These are phyloP conservation scores for Boletus rubropictus DNA, from an alignment of 768 basidiomycete species.

Conservation along the genomic window DNA sequence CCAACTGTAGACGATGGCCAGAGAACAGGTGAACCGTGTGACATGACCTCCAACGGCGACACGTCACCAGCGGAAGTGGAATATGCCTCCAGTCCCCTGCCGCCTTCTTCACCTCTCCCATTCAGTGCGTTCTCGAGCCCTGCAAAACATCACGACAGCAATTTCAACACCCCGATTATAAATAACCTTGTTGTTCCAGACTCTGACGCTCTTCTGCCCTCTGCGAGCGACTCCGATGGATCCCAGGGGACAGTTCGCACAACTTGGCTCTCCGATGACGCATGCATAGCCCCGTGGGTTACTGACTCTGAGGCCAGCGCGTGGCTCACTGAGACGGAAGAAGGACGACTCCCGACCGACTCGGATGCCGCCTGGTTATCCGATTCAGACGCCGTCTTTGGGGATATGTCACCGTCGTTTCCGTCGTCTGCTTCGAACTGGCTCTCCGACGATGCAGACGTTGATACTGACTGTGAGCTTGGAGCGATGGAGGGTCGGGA, in stretches of 20 bases:
- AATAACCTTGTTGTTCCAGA: constrained; percentile 7
- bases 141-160: background rate
- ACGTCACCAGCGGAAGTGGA: constrained; percentile 22
- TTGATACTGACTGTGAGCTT: constrained; percentile 11
- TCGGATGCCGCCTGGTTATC: constrained; percentile 31
- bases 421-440: constrained; percentile 19
- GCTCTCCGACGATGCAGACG: constrained; percentile 26
- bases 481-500: constrained; percentile 15
- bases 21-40: constrained; percentile 8
- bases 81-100: constrained; percentile 43
- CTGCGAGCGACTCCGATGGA: constrained; percentile 5
- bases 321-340: constrained; percentile 26
- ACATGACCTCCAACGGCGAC: constrained; percentile 11
- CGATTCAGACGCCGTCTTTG: constrained; percentile 28
- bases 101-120: constrained; percentile 58
- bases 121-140: constrained; percentile 42
- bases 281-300: constrained; percentile 3
- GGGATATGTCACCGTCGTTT: constrained; percentile 19
- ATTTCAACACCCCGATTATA: constrained; percentile 18
- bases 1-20: background rate
- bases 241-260: background rate
- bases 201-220: constrained; percentile 10
- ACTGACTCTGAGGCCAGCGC: constrained; percentile 16
- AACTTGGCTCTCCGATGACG: constrained; percentile 14
- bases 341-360: constrained; percentile 43